A percentile compares a stretch with the other conserved stretches of the same genome.
Evolutionary conservation across 2,329 filamentous ascomycete species (phyloP).

Genomic region (Phoma sp.): DNA sequence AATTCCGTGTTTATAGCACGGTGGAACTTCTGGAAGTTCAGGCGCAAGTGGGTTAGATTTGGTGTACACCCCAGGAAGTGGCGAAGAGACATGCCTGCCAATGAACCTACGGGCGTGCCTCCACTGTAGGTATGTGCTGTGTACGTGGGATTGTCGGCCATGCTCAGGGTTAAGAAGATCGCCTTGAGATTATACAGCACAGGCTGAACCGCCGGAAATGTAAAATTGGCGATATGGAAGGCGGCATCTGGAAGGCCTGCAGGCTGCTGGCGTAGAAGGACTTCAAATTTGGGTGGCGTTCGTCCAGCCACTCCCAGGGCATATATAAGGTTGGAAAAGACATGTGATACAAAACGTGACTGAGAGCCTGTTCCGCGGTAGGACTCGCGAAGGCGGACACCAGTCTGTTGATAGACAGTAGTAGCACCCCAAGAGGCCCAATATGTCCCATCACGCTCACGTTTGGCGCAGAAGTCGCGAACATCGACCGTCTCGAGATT

Average conservation of each 20-base stretch:
- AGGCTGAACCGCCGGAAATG: conserved; percentile 48
- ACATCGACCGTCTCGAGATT: conserved; percentile 66
- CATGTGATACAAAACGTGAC: conserved; percentile 19
- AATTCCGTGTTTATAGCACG: conserved; percentile 37
- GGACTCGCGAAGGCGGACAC: conserved; percentile 27
- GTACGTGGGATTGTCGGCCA: neutral
- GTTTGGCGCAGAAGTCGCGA: conserved; percentile 65
- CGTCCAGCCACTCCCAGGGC: conserved; percentile 42
- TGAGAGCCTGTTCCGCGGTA: conserved; percentile 12
- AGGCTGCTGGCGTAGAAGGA: conserved; percentile 49
- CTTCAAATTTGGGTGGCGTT: conserved; percentile 56
- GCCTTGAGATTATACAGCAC: conserved; percentile 58
- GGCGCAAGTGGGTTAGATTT: conserved; percentile 61
- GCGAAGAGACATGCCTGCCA: conserved; percentile 29
- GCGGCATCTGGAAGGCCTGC: conserved; percentile 49
- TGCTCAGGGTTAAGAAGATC: conserved; percentile 53
- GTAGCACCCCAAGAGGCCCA: conserved; percentile 66
- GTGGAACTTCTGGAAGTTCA: conserved; percentile 55
- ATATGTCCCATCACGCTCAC: conserved; percentile 57
- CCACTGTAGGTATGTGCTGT: conserved; percentile 23
- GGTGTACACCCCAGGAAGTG: conserved; percentile 52
- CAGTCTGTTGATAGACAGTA: conserved; percentile 50
- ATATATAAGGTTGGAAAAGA: conserved; percentile 31
- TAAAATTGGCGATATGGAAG: conserved; percentile 57
- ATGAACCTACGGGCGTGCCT: conserved; percentile 7